Percentiles rank a stretch among this genome's conserved stretches.
Conservation (phyloP, 306 rosid genomes). For the Arachis stenosperma region DNA sequence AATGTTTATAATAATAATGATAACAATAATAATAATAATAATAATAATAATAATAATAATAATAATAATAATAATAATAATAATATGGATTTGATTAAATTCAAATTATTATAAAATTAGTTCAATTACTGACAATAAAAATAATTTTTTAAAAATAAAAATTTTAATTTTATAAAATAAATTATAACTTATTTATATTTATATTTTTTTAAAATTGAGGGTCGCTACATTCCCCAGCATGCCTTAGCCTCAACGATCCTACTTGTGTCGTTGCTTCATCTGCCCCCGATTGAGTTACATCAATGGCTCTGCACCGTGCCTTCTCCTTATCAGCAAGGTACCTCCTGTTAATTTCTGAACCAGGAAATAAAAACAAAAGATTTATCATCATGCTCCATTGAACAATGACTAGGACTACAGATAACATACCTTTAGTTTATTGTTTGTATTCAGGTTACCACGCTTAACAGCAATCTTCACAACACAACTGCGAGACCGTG, state of each 20-base stretch:
- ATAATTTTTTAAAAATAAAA: too few relatives aligned
- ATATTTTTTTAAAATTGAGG: too few relatives aligned
- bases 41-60: too few relatives aligned
- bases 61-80: too few relatives aligned
- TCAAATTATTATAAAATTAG: too few relatives aligned
- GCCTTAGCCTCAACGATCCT: slow-evolving; percentile 83
- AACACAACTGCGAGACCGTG: slow-evolving; percentile 92
- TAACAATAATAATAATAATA: too few relatives aligned
- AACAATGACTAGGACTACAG: slow-evolving; percentile 20
- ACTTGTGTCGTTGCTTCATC: slow-evolving; percentile 68
- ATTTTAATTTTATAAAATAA: too few relatives aligned
- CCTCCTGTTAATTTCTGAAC: slow-evolving; percentile 93
- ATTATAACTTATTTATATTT: too few relatives aligned
- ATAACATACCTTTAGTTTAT: slow-evolving; percentile 77
- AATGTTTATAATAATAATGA: too few relatives aligned
- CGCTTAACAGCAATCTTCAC: slow-evolving; percentile 94
- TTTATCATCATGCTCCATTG: neutral
- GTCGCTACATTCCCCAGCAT: too few relatives aligned
- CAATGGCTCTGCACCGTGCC: slow-evolving; percentile 51
- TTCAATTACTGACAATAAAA: too few relatives aligned
- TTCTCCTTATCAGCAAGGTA: slow-evolving; percentile 78
- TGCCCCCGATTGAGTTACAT: slow-evolving; percentile 45
- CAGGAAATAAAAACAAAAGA: slow-evolving; percentile 34
- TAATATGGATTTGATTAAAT: too few relatives aligned
- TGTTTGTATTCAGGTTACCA: slow-evolving; percentile 96